Conservation (phyloP, 495 filamentous ascomycete species). For the Cercophora newfieldiana region DNA sequence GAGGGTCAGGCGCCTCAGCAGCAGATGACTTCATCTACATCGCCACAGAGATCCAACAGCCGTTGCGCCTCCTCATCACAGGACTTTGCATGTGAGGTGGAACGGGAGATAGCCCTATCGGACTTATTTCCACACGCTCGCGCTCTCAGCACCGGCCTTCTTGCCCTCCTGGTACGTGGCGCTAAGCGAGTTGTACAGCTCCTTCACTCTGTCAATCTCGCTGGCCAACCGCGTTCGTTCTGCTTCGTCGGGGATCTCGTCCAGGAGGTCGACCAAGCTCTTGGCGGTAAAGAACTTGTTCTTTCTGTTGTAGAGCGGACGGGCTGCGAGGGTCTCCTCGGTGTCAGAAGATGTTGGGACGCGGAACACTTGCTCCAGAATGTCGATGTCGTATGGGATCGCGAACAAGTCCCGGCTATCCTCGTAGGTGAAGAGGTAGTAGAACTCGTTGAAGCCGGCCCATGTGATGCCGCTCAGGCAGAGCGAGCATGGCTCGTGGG, state of each 20-base stretch:
- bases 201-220: slow-evolving; percentile 39
- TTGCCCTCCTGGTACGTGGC: slow-evolving; percentile 41
- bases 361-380: slow-evolving; percentile 43
- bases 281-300: slow-evolving; percentile 46
- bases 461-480: slow-evolving; percentile 46
- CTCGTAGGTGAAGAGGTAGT: slow-evolving; percentile 48
- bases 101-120: background rate
- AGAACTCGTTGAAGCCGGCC: slow-evolving; percentile 46
- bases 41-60: no score
- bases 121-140: slow-evolving; percentile 43
- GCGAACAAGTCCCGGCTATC: slow-evolving; percentile 42
- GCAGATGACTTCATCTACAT: no score
- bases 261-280: slow-evolving; percentile 36
- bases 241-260: slow-evolving; percentile 27
- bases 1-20: no score
- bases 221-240: slow-evolving; percentile 24
- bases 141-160: slow-evolving; percentile 34
- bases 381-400: slow-evolving; percentile 46
- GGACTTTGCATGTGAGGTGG: no score
- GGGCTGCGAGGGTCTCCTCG: slow-evolving; percentile 22
- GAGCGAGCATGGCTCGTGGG: slow-evolving; percentile 45
- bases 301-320: slow-evolving; percentile 39
- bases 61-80: no score
- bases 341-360: slow-evolving; percentile 33
- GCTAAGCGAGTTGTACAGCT: slow-evolving; percentile 36